phyloP scores from a whole-genome alignment of 768 basidiomycete species.

The Tylopilus sp. region DNA sequence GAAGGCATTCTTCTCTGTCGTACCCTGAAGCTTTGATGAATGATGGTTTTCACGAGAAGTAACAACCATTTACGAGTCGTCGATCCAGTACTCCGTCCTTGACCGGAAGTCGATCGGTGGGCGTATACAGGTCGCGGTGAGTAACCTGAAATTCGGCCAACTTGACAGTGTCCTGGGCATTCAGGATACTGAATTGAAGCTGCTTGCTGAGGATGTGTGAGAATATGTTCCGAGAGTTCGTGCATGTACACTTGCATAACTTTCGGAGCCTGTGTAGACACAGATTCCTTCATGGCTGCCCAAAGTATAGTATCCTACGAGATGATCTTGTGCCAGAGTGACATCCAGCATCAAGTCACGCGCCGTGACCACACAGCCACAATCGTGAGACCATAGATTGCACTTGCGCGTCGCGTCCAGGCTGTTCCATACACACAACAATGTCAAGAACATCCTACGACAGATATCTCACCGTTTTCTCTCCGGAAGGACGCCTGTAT shows the following conservation, averaged over 20 bases:
- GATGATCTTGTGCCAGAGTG: no score
- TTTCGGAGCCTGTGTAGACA: slow-evolving; percentile 77
- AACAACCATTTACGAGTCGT: slow-evolving; percentile 60
- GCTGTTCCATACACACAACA: slow-evolving; percentile 38
- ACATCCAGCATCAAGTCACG: background rate
- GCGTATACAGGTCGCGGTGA: slow-evolving; percentile 86
- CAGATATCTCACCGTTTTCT: slow-evolving; percentile 95
- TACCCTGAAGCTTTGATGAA: slow-evolving; percentile 57
- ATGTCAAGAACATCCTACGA: slow-evolving; percentile 98
- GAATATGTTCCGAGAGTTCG: background rate
- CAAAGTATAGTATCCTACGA: no score
- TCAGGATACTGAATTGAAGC: slow-evolving; percentile 92
- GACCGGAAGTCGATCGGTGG: slow-evolving; percentile 78
- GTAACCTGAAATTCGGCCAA: slow-evolving; percentile 97
- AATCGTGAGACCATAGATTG: slow-evolving; percentile 40
- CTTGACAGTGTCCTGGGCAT: slow-evolving; percentile 92
- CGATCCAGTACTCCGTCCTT: slow-evolving; percentile 92
- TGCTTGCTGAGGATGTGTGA: slow-evolving; percentile 63
- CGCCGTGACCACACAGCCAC: slow-evolving; percentile 20
- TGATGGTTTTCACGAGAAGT: background rate
- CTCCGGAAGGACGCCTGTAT: slow-evolving; percentile 94
- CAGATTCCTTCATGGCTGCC: slow-evolving; percentile 66
- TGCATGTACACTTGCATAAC: slow-evolving; percentile 56
- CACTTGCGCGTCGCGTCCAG: slow-evolving; percentile 59
- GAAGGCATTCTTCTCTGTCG: slow-evolving; percentile 86